These are phyloP conservation scores for Cercospora citrullina DNA, from an alignment of 2,329 filamentous ascomycete genomes.

Conservation along the genomic window DNA sequence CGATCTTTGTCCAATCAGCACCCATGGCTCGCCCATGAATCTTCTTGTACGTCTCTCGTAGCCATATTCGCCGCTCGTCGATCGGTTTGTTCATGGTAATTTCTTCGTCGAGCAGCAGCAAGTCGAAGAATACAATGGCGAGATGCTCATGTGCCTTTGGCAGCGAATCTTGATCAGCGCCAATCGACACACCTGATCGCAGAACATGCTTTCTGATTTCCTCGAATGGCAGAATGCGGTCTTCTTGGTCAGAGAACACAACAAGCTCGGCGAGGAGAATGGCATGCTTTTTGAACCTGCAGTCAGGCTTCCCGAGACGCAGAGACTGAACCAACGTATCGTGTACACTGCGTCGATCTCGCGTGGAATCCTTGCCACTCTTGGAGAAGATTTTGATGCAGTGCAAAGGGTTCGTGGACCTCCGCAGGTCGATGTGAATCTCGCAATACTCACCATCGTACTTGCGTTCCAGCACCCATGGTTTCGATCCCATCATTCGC, in stretches of 20 bases:
- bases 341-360: slow-evolving; percentile 65
- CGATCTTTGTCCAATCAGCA: slow-evolving; percentile 65
- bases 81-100: slow-evolving; percentile 55
- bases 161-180: slow-evolving; percentile 67
- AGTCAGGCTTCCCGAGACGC: slow-evolving; percentile 58
- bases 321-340: slow-evolving; percentile 65
- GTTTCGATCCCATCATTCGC: slow-evolving; percentile 59
- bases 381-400: slow-evolving; percentile 85
- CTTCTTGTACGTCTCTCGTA: slow-evolving; percentile 57
- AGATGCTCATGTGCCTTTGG: slow-evolving; percentile 57
- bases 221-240: slow-evolving; percentile 71
- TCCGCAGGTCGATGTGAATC: slow-evolving; percentile 72
- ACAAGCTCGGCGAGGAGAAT: slow-evolving; percentile 84
- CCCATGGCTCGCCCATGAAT: slow-evolving; percentile 66
- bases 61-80: slow-evolving; percentile 59
- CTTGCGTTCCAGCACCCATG: slow-evolving; percentile 76
- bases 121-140: slow-evolving; percentile 63
- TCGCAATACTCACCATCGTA: slow-evolving; percentile 88
- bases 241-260: slow-evolving; percentile 68
- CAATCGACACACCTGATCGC: slow-evolving; percentile 69
- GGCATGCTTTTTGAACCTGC: slow-evolving; percentile 63
- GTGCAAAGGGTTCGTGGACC: slow-evolving; percentile 41
- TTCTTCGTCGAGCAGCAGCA: slow-evolving; percentile 59
- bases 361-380: slow-evolving; percentile 84
- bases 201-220: slow-evolving; percentile 78